Conservation (phyloP, 2,329 filamentous ascomycete species). For the Pseudocercospora macadamiae region DNA sequence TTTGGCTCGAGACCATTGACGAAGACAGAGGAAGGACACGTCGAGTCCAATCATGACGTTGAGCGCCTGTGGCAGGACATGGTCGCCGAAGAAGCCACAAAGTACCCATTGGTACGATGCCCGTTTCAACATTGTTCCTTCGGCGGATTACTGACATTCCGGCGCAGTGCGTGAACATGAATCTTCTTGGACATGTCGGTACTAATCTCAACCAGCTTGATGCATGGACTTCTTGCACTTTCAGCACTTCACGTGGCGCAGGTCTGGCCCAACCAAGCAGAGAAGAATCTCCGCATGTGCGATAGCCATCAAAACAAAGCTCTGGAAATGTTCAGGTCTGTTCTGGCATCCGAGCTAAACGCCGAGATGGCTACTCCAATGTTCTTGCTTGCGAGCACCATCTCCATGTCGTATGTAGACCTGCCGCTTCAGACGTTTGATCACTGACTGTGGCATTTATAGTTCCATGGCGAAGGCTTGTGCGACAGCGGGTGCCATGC, state of each 20-base stretch:
- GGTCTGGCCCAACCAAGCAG: conserved; percentile 1
- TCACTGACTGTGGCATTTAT: not conserved
- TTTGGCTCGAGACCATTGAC: conserved; percentile 1
- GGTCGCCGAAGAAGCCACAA: conserved; percentile 17
- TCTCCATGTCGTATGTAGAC: conserved; percentile 15
- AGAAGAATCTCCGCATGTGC: conserved; percentile 15
- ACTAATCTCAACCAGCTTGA: conserved; percentile 7
- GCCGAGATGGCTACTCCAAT: conserved; percentile 16
- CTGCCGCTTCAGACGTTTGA: not conserved
- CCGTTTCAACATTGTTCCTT: no score
- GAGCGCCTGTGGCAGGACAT: conserved; percentile 18
- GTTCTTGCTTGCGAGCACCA: conserved; percentile 17
- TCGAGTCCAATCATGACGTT: no score
- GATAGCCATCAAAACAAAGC: conserved; percentile 21
- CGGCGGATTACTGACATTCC: no score
- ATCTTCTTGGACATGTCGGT: not conserved
- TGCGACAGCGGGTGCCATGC: conserved; percentile 20
- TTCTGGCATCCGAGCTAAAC: conserved; percentile 8
- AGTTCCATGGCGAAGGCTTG: conserved; percentile 23
- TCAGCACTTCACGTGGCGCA: conserved; percentile 21
- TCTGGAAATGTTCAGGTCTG: conserved; percentile 12
- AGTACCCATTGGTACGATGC: conserved; percentile 14
- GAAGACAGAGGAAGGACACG: not conserved
- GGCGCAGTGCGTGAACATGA: not conserved
- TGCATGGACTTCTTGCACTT: conserved; percentile 19